Conservation (phyloP, 2,329 filamentous ascomycete species). For the Scedosporium minutisporum region DNA sequence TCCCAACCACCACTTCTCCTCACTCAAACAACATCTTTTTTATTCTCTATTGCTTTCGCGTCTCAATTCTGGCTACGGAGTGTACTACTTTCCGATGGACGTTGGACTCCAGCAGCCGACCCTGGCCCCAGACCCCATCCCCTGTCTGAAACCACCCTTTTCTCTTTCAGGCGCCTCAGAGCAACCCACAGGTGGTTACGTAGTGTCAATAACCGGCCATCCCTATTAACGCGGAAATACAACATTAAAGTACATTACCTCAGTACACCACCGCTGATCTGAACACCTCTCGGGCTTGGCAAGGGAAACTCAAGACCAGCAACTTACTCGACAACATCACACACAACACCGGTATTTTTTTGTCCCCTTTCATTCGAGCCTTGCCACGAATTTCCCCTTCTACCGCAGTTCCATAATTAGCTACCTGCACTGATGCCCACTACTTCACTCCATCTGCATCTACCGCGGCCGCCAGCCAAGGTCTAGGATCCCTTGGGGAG, state of each 20-base stretch:
- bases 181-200: too few relatives aligned
- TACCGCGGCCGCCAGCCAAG: slow-evolving; percentile 3
- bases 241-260: neutral
- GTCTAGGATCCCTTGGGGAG: neutral
- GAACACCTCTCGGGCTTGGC: neutral
- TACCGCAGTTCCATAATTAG: neutral
- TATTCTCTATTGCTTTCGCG: too few relatives aligned
- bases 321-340: neutral
- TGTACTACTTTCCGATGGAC: too few relatives aligned
- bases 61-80: too few relatives aligned
- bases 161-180: too few relatives aligned
- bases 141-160: too few relatives aligned
- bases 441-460: neutral
- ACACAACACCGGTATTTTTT: neutral
- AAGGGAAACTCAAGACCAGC: neutral
- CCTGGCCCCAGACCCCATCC: too few relatives aligned
- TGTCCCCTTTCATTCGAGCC: neutral
- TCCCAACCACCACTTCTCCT: too few relatives aligned
- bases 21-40: too few relatives aligned
- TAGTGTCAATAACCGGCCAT: too few relatives aligned
- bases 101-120: too few relatives aligned
- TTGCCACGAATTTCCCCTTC: neutral
- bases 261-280: neutral
- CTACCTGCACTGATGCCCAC: neutral
- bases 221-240: too few relatives aligned